phyloP scores from a whole-genome alignment of 192 early-diverging fungal genomes.

The Diversispora epigaea region DNA sequence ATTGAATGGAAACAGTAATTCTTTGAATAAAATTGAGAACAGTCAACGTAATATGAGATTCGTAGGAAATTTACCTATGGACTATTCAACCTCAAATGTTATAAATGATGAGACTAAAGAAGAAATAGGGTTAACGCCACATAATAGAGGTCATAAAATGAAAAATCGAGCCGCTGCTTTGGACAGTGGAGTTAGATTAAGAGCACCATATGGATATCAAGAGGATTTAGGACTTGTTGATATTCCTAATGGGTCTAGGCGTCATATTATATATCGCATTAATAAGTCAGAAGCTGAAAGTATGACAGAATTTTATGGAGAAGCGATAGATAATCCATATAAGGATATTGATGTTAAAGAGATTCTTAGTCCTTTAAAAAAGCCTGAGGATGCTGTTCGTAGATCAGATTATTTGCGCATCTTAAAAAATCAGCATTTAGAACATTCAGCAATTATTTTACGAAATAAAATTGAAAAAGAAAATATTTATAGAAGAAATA shows the following conservation, averaged over 20 bases:
- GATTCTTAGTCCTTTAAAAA: constrained; percentile 55
- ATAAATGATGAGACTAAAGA: constrained; percentile 34
- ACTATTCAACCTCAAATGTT: background rate
- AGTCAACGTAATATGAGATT: background rate
- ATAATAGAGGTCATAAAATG: constrained; percentile 72
- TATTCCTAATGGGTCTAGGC: constrained; percentile 9
- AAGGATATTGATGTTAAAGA: constrained; percentile 62
- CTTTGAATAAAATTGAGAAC: background rate
- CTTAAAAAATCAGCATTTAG: constrained; percentile 53
- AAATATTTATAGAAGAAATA: constrained; percentile 58
- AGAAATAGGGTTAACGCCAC: constrained; percentile 56
- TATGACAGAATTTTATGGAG: constrained; percentile 39
- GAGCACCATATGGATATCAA: constrained; percentile 39
- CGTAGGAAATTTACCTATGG: background rate
- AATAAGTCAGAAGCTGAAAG: constrained; percentile 22
- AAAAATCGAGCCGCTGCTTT: constrained; percentile 51
- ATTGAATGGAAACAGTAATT: background rate
- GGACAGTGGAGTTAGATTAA: constrained; percentile 48
- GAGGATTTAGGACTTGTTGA: constrained; percentile 31
- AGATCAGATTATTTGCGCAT: constrained; percentile 52
- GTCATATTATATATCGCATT: constrained; percentile 23
- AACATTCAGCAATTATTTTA: constrained; percentile 52
- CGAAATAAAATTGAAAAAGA: constrained; percentile 66
- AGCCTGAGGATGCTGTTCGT: constrained; percentile 51
- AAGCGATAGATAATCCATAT: constrained; percentile 62